Conservation (phyloP, 768 basidiomycete genomes). For the Boletus sp. region DNA sequence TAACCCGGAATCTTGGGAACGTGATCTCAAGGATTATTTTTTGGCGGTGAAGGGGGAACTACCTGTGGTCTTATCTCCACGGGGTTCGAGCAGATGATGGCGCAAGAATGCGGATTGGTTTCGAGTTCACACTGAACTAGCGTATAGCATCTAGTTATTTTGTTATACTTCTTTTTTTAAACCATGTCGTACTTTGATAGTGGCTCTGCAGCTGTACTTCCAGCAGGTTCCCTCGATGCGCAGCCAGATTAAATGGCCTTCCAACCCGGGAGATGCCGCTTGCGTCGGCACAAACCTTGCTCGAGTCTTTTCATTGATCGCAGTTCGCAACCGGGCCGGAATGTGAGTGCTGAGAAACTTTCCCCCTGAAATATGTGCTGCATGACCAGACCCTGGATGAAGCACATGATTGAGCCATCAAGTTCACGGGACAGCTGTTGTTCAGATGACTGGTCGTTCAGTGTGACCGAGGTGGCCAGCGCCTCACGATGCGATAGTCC, state of each 20-base stretch:
- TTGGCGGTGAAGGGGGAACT: constrained; percentile 35
- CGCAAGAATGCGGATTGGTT: constrained; percentile 7
- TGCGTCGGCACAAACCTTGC: not conserved
- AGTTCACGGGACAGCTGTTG: not conserved
- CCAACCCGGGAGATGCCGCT: not conserved
- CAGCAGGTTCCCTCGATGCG: constrained; percentile 9
- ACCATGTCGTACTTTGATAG: constrained; percentile 13
- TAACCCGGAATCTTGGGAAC: constrained; percentile 32
- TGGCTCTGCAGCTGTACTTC: constrained; percentile 10
- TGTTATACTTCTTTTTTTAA: constrained; percentile 4
- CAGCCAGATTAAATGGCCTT: not conserved
- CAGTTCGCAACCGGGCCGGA: not conserved
- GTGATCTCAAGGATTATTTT: constrained; percentile 37
- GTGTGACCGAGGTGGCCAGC: not conserved
- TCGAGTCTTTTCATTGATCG: not conserved
- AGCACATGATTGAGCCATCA: constrained; percentile 5
- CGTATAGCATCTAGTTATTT: constrained; percentile 27
- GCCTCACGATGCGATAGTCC: constrained; percentile 1
- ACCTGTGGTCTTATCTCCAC: constrained; percentile 35
- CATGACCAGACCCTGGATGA: not conserved
- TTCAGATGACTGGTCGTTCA: not conserved
- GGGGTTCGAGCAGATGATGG: constrained; percentile 19
- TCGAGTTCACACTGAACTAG: constrained; percentile 19
- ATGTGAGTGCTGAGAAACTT: not conserved
- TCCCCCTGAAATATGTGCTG: constrained; percentile 9